These are phyloP conservation scores for Sugiyamaella valdiviana DNA, from an alignment of 805 yeast genomes.

Conservation along the genomic window DNA sequence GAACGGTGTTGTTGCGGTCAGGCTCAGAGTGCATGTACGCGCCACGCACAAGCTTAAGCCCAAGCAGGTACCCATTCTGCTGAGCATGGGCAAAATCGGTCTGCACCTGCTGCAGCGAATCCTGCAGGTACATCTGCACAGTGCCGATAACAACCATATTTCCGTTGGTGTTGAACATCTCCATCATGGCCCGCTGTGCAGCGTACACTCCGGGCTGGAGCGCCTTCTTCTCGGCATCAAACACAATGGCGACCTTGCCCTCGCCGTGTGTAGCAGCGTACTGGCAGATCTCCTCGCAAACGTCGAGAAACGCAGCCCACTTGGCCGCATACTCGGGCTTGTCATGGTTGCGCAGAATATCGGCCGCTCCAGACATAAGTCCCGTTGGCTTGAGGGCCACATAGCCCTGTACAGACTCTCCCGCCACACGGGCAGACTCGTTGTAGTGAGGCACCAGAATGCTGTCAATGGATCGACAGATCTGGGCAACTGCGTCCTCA, in stretches of 20 bases:
- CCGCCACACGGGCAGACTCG: slow-evolving; percentile 24
- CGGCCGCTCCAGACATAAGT: slow-evolving; percentile 67
- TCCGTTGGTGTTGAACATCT: slow-evolving; percentile 58
- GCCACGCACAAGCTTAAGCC: slow-evolving; percentile 88
- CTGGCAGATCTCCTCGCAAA: slow-evolving; percentile 59
- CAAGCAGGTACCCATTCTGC: slow-evolving; percentile 58
- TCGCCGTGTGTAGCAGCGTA: slow-evolving; percentile 38
- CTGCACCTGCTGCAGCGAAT: slow-evolving; percentile 55
- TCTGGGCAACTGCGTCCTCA: slow-evolving; percentile 27
- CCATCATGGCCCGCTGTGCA: slow-evolving; percentile 74
- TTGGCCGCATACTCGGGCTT: slow-evolving; percentile 44
- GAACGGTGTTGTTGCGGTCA: slow-evolving; percentile 59
- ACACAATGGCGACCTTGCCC: slow-evolving; percentile 55
- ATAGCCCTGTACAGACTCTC: slow-evolving; percentile 57
- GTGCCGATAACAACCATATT: slow-evolving; percentile 77
- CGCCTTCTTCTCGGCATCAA: slow-evolving; percentile 85
- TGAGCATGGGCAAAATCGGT: slow-evolving; percentile 61
- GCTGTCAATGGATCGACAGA: slow-evolving; percentile 55
- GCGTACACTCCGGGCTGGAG: slow-evolving; percentile 89
- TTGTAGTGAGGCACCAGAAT: slow-evolving; percentile 57
- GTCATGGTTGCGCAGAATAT: slow-evolving; percentile 56
- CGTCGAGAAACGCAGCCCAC: slow-evolving; percentile 57
- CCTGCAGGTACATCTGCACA: slow-evolving; percentile 82
- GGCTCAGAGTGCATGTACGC: slow-evolving; percentile 91
- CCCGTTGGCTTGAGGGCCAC: slow-evolving; percentile 95